A percentile compares a stretch with the other conserved stretches of the same genome.
These are phyloP conservation scores for Avicennia marina DNA, from an alignment of 257 asterid species.

Conservation along the genomic window DNA sequence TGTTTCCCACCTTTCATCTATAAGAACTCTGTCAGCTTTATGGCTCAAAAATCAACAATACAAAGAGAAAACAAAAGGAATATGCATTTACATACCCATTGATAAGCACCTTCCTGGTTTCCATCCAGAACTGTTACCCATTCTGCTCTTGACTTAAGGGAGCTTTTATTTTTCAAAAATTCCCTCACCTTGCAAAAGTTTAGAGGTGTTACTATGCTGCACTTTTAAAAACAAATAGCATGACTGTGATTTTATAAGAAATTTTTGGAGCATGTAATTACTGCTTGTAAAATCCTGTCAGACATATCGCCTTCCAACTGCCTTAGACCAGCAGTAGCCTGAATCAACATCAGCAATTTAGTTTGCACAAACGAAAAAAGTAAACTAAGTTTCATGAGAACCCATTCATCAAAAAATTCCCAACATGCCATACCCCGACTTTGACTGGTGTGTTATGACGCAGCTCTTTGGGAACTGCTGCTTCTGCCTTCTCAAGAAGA, in stretches of 20 bases:
- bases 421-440: slow-evolving; percentile 51
- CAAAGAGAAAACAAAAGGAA: no score
- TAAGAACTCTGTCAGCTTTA: no score
- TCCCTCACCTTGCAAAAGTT: slow-evolving; percentile 39
- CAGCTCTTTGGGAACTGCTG: slow-evolving; percentile 38
- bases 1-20: no score
- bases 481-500: slow-evolving; percentile 47
- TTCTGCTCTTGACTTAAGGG: slow-evolving; percentile 38
- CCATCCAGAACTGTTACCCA: slow-evolving; percentile 66
- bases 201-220: background rate
- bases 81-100: slow-evolving; percentile 78
- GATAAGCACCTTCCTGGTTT: slow-evolving; percentile 67
- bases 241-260: background rate
- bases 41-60: no score
- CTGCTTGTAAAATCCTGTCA: slow-evolving; percentile 64
- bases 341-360: slow-evolving; percentile 9
- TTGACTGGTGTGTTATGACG: slow-evolving; percentile 49
- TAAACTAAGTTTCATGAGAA: no score
- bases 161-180: slow-evolving; percentile 42
- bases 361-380: background rate
- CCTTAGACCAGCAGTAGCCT: slow-evolving; percentile 90
- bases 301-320: slow-evolving; percentile 49
- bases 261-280: slow-evolving; percentile 3
- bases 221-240: background rate
- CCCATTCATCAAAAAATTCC: background rate